A percentile compares a stretch with the other conserved stretches of the same genome.
Evolutionary conservation across 768 basidiomycete genomes (phyloP).

Genomic region (Xerocomellus dryophilus): DNA sequence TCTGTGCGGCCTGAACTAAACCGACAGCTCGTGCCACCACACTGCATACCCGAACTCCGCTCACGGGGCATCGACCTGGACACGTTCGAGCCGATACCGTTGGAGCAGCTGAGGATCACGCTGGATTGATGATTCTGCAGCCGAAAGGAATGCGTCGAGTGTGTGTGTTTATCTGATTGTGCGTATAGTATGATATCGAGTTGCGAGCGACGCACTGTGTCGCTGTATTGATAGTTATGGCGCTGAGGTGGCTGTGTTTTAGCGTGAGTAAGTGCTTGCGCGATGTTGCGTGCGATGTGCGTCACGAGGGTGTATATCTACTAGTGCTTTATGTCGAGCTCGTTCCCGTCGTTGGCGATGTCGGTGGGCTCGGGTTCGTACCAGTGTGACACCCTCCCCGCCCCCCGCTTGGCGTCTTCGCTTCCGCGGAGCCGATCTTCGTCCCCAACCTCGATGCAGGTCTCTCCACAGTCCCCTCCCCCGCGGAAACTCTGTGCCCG

Average conservation of each 20-base stretch:
- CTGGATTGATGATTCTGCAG: conserved; percentile 64
- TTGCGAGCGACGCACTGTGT: conserved; percentile 26
- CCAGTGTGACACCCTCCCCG: conserved; percentile 71
- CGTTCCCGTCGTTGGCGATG: conserved; percentile 2
- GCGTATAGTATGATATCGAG: conserved; percentile 38
- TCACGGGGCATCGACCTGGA: conserved; percentile 84
- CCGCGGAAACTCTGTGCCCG: conserved; percentile 81
- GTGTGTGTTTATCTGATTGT: conserved; percentile 32
- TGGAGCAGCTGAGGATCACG: conserved; percentile 91
- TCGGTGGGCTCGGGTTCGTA: conserved; percentile 31
- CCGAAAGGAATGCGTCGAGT: conserved; percentile 23
- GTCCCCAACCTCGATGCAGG: not conserved
- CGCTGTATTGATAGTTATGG: conserved; percentile 29
- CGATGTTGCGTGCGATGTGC: conserved; percentile 34
- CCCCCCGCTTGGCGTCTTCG: conserved; percentile 48
- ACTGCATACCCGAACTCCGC: conserved; percentile 86
- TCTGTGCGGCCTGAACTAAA: conserved; percentile 95
- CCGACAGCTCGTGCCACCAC: conserved; percentile 83
- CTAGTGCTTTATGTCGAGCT: too few relatives aligned
- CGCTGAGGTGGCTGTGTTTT: conserved; percentile 20
- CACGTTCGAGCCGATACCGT: conserved; percentile 94
- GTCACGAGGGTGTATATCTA: conserved; percentile 10
- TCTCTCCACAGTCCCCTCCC: too few relatives aligned
- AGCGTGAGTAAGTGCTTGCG: conserved; percentile 22
- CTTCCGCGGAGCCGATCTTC: not conserved